Conservation (phyloP, 2,329 filamentous ascomycete species). For the Pyrenophora seminiperda region DNA sequence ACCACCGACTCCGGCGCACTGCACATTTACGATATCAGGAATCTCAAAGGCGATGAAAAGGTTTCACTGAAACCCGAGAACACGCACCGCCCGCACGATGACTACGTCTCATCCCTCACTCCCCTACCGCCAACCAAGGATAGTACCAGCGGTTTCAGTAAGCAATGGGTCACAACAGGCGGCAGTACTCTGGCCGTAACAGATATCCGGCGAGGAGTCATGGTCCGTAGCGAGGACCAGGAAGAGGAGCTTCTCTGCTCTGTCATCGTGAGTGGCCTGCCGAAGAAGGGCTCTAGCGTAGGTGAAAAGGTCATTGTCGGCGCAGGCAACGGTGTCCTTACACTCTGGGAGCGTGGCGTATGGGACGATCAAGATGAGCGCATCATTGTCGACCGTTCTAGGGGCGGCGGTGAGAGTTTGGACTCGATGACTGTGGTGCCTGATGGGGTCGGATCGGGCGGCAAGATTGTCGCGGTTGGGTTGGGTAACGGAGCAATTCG, state of each 20-base stretch:
- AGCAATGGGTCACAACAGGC: slow-evolving; percentile 94
- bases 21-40: slow-evolving; percentile 84
- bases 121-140: slow-evolving; percentile 78
- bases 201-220: slow-evolving; percentile 82
- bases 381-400: slow-evolving; percentile 71
- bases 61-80: slow-evolving; percentile 66
- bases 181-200: slow-evolving; percentile 90
- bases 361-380: slow-evolving; percentile 97
- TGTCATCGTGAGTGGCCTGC: slow-evolving; percentile 75
- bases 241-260: slow-evolving; percentile 90
- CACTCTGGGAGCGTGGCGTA: slow-evolving; percentile 89
- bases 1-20: slow-evolving; percentile 89
- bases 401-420: slow-evolving; percentile 74
- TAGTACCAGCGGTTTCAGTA: slow-evolving; percentile 85
- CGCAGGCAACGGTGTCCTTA: slow-evolving; percentile 80
- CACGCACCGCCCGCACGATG: slow-evolving; percentile 84
- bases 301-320: slow-evolving; percentile 78
- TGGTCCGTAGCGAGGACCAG: slow-evolving; percentile 90
- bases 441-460: slow-evolving; percentile 66
- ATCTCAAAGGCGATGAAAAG: slow-evolving; percentile 48
- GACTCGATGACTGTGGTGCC: slow-evolving; percentile 78
- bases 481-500: slow-evolving; percentile 79
- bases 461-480: slow-evolving; percentile 78
- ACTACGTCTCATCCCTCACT: slow-evolving; percentile 88
- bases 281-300: slow-evolving; percentile 69